These are phyloP conservation scores for Dioscorea dumetorum DNA, from an alignment of 106 monocot genomes.

Conservation along the genomic window DNA sequence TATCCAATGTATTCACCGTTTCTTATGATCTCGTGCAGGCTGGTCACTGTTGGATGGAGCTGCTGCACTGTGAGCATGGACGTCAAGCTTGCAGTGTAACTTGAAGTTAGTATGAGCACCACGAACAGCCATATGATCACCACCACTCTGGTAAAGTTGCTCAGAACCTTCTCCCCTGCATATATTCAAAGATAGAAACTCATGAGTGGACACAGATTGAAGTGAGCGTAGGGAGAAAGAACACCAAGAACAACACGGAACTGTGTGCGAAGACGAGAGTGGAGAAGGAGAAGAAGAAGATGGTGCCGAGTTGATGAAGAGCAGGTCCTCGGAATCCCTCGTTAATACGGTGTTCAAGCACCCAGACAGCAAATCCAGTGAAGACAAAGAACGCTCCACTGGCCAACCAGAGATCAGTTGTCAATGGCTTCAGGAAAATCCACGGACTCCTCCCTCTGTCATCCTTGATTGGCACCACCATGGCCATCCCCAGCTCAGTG, in stretches of 20 bases:
- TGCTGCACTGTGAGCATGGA: slow-evolving; percentile 71
- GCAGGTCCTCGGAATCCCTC: not conserved
- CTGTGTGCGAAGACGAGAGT: slow-evolving; percentile 16
- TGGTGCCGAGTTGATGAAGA: not conserved
- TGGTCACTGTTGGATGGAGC: slow-evolving; percentile 47
- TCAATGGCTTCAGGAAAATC: slow-evolving; percentile 8
- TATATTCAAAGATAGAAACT: not conserved
- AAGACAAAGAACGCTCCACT: slow-evolving; percentile 11
- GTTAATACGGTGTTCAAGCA: slow-evolving; percentile 8
- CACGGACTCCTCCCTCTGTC: not conserved
- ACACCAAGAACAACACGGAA: not conserved
- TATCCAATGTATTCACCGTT: slow-evolving; percentile 47
- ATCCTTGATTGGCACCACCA: slow-evolving; percentile 11
- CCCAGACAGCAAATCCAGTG: slow-evolving; percentile 16
- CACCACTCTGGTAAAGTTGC: slow-evolving; percentile 56
- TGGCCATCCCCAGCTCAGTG: slow-evolving; percentile 13
- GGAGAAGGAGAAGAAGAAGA: slow-evolving; percentile 17
- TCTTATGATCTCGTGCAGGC: slow-evolving; percentile 35
- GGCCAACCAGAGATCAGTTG: slow-evolving; percentile 3
- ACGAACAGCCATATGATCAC: slow-evolving; percentile 79
- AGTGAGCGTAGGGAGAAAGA: too few relatives aligned
- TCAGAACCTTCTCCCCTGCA: slow-evolving; percentile 24
- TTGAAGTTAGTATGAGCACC: slow-evolving; percentile 63
- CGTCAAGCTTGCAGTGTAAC: slow-evolving; percentile 77
- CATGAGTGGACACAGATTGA: not conserved